Evolutionary conservation across 108 stramenopile species (phyloP).

Genomic region (Halocafeteria seosinensis): DNA sequence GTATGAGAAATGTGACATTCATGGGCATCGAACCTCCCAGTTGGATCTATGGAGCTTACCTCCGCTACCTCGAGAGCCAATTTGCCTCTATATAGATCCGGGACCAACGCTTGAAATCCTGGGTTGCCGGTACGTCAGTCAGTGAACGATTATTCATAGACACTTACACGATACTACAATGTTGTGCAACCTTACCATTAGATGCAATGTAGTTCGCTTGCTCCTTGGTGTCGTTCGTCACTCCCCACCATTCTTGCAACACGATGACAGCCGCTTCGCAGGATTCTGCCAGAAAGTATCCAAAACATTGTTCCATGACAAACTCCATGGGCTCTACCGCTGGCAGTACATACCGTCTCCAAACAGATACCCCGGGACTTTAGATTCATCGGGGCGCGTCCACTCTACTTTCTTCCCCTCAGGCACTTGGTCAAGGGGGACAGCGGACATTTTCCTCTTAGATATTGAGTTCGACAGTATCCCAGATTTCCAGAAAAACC

Average conservation of each 20-base stretch:
- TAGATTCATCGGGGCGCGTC: not conserved
- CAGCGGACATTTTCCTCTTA: too few relatives aligned
- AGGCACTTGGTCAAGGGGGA: too few relatives aligned
- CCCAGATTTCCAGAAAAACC: too few relatives aligned
- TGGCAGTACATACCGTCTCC: not conserved
- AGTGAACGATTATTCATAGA: too few relatives aligned
- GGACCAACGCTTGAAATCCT: conserved; percentile 6
- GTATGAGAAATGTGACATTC: too few relatives aligned
- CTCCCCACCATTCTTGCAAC: conserved; percentile 27
- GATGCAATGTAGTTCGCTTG: conserved; percentile 12
- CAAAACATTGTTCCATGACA: not conserved
- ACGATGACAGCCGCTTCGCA: conserved; percentile 7
- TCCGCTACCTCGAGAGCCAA: conserved; percentile 14
- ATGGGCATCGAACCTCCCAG: too few relatives aligned
- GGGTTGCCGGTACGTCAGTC: too few relatives aligned
- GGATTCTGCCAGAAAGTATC: not conserved
- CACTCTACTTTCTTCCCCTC: not conserved
- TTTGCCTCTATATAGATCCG: conserved; percentile 25
- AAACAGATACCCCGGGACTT: not conserved
- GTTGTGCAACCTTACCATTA: conserved; percentile 3
- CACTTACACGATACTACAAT: too few relatives aligned
- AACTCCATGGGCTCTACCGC: not conserved
- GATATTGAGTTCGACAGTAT: too few relatives aligned
- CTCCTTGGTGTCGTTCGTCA: conserved; percentile 7
- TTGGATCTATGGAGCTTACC: too few relatives aligned